Evolutionary conservation across 208 protist species (phyloP).

Genomic region (Wallacemonas sp.): DNA sequence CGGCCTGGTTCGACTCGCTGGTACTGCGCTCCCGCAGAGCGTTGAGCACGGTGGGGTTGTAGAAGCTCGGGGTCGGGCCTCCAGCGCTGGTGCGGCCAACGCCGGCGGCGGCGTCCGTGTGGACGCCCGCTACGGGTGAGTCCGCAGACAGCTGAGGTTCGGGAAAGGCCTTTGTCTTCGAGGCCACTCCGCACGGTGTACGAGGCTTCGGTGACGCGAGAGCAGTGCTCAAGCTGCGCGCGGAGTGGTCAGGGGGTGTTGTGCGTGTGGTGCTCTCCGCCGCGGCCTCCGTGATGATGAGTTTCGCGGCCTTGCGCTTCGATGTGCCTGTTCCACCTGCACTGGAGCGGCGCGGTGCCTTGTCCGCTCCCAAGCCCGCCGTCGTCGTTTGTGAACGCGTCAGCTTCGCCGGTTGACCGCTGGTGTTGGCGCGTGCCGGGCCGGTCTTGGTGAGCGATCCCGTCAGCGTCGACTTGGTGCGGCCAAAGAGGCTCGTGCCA

Average conservation of each 20-base stretch:
- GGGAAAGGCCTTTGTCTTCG: constrained; percentile 6
- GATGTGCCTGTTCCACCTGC: neutral
- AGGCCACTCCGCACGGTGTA: constrained; percentile 5
- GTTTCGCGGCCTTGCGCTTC: neutral
- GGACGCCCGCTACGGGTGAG: constrained; percentile 1
- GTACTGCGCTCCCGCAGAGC: constrained; percentile 44
- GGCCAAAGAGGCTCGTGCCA: constrained; percentile 4
- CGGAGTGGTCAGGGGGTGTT: neutral
- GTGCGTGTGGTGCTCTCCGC: neutral
- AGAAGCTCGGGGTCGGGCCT: constrained; percentile 21
- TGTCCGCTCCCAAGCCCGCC: neutral
- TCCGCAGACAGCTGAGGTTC: neutral
- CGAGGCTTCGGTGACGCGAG: constrained; percentile 12
- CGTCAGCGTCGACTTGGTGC: constrained; percentile 7
- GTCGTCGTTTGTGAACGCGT: neutral
- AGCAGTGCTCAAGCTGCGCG: constrained; percentile 7
- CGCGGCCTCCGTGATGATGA: neutral
- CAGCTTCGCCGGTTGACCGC: neutral
- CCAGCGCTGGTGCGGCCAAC: neutral
- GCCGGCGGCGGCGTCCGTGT: neutral
- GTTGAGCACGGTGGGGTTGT: constrained; percentile 35
- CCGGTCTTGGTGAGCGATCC: neutral
- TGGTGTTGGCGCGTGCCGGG: neutral
- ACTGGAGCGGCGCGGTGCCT: neutral
- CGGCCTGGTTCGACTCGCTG: constrained; percentile 28